Conservation (phyloP, 2,329 filamentous ascomycete species). For the Cytospora leucostoma region DNA sequence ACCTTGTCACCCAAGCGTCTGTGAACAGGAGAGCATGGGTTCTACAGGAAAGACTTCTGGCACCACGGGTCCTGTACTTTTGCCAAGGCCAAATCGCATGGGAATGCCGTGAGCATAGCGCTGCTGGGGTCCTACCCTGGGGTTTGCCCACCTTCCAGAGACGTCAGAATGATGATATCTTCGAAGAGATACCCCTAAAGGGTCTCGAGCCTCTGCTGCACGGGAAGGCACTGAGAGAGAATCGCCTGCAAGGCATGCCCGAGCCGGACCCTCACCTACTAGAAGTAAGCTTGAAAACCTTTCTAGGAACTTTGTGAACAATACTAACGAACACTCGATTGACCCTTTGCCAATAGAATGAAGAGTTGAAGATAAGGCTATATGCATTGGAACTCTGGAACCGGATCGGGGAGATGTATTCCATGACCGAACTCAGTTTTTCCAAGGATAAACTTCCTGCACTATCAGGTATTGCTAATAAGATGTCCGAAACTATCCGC, state of each 20-base stretch:
- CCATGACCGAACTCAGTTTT: slow-evolving; percentile 7
- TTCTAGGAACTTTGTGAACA: no score
- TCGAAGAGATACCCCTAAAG: neutral
- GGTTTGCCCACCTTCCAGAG: neutral
- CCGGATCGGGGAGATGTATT: slow-evolving; percentile 12
- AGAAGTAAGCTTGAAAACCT: no score
- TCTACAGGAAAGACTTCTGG: slow-evolving; percentile 31
- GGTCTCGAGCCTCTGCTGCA: neutral
- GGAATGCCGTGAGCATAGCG: slow-evolving; percentile 28
- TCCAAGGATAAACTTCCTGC: slow-evolving; percentile 25
- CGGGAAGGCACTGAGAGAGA: neutral
- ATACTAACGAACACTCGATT: no score
- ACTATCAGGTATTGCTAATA: slow-evolving; percentile 20
- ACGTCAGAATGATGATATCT: slow-evolving; percentile 2
- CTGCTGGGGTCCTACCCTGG: slow-evolving; percentile 1
- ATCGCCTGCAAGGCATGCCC: neutral
- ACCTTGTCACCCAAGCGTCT: neutral
- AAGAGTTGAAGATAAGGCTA: neutral
- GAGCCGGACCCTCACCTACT: neutral
- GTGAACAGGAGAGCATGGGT: slow-evolving; percentile 32
- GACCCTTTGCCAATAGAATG: neutral
- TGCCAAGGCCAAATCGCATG: slow-evolving; percentile 28
- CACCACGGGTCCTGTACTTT: slow-evolving; percentile 31
- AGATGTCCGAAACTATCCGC: slow-evolving; percentile 5
- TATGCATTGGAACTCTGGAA: slow-evolving; percentile 12